Evolutionary conservation across 768 basidiomycete genomes (phyloP), one percentile per base, ranked within the genome.

Genomic region (Suillus ampliporus): DNA sequence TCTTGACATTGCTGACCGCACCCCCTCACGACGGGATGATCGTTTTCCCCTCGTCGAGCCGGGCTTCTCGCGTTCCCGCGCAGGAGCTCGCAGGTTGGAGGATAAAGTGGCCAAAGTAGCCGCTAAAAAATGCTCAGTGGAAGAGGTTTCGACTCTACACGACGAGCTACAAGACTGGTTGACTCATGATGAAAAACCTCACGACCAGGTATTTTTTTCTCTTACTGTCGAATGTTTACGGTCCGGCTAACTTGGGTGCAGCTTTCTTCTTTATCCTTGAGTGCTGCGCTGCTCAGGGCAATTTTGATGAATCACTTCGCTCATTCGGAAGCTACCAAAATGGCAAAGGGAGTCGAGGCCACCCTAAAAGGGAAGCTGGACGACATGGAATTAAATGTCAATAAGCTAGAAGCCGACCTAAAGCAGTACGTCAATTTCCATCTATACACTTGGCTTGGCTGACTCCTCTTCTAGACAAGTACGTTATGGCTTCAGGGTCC

Each of bases 121-220:
- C 38, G 84, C 86, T 15, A 91, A 91, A 85, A 92, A 91, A 83
- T 92, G 90, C 78, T 91, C 90, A 43, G 91, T 94, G 64, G 92
- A 93, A 74, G 92, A 94, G 79, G 90, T 94, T 57, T 85, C 87
- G 57, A 79, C 83, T 63, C 84, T 94, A 66, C 89, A 91, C 77
- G 85, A 87, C 71, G 92, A 94, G 78, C 82, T 94, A 65, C 85
- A 91, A 73, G 85, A 86, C 64, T 94, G 90, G 90, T 76, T 94
- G 61, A 80, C 79, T 50, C 79, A 84, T 57, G 88, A 89, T 68
- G 79, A 76, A 67, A 86, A 86, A 73, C 68, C 75, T 70, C 84
- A 87, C 68, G 86, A 88, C 64, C 86, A 88, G 78, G 91, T 91
- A 69, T 69, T 71, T 68, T 64, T 43, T 58, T 35, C n/a, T 72